Evolutionary conservation across 169 alveolate species (phyloP).

Genomic region (Plasmodium inui): DNA sequence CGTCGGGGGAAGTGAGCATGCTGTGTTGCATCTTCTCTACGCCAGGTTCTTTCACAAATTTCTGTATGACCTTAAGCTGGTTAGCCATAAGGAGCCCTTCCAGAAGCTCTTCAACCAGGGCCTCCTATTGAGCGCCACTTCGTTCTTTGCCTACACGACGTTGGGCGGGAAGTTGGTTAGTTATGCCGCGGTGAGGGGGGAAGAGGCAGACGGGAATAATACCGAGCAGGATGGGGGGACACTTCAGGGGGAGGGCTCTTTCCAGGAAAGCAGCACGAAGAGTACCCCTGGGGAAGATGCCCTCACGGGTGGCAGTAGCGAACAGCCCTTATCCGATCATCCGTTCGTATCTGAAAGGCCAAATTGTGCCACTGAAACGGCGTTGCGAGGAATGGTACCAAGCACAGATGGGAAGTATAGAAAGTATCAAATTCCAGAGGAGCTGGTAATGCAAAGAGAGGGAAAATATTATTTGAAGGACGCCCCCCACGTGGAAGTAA

Average conservation of each 20-base stretch:
- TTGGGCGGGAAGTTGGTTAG: conserved; percentile 21
- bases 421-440: conserved; percentile 76
- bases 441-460: conserved; percentile 50
- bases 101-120: conserved; percentile 90
- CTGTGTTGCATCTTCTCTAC: conserved; percentile 93
- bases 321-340: neutral
- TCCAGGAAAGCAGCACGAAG: neutral
- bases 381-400: neutral
- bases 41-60: conserved; percentile 94
- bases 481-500: conserved; percentile 61
- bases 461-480: conserved; percentile 58
- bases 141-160: conserved; percentile 61
- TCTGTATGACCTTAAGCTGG: conserved; percentile 85
- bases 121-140: conserved; percentile 83
- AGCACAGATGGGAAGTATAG: conserved; percentile 5
- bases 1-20: conserved; percentile 95
- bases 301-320: neutral
- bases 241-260: neutral
- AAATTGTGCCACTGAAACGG: neutral
- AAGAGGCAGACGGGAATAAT: neutral
- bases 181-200: neutral
- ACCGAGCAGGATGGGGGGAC: neutral
- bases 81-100: conserved; percentile 90
- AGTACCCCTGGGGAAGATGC: neutral
- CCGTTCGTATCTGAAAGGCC: neutral